phyloP scores from a whole-genome alignment of 1,284 basidiomycete species.

The Heterobasidion occidentale region DNA sequence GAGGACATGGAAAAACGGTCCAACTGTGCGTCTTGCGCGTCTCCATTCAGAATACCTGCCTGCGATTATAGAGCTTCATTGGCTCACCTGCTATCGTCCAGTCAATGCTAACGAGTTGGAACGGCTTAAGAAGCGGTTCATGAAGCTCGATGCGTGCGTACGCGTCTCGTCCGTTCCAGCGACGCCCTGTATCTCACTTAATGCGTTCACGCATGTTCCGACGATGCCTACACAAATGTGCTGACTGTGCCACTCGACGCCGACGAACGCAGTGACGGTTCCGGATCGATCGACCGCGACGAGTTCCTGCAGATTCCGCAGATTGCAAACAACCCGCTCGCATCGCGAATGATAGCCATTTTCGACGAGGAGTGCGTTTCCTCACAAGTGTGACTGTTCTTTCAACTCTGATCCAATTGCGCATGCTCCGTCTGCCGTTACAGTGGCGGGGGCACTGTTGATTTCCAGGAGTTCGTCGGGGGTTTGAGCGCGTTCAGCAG shows the following conservation, averaged over 20 bases:
- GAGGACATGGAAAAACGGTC: conserved; percentile 90
- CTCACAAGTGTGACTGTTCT: not conserved
- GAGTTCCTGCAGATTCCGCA: conserved; percentile 99
- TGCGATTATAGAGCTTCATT: too few species aligned
- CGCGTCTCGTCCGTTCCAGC: not conserved
- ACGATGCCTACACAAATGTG: too few species aligned
- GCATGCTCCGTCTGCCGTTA: not conserved
- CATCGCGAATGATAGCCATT: conserved; percentile 97
- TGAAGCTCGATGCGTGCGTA: conserved; percentile 89
- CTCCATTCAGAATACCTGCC: not conserved
- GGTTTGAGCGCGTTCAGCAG: conserved; percentile 96
- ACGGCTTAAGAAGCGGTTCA: conserved; percentile 95
- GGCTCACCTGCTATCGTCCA: conserved; percentile 23
- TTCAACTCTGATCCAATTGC: not conserved
- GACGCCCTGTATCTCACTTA: not conserved
- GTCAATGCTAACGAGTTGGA: conserved; percentile 91
- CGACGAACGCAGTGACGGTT: conserved; percentile 65
- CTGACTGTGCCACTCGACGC: not conserved
- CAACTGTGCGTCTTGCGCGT: conserved; percentile 83
- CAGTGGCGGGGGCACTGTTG: conserved; percentile 95
- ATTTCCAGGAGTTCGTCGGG: conserved; percentile 98
- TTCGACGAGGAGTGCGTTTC: conserved; percentile 93
- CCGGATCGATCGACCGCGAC: conserved; percentile 96
- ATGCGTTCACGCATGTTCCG: not conserved
- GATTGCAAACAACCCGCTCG: conserved; percentile 96